Evolutionary conservation across 208 protist genomes (phyloP).

Genomic region (Naegleria gruberi): DNA sequence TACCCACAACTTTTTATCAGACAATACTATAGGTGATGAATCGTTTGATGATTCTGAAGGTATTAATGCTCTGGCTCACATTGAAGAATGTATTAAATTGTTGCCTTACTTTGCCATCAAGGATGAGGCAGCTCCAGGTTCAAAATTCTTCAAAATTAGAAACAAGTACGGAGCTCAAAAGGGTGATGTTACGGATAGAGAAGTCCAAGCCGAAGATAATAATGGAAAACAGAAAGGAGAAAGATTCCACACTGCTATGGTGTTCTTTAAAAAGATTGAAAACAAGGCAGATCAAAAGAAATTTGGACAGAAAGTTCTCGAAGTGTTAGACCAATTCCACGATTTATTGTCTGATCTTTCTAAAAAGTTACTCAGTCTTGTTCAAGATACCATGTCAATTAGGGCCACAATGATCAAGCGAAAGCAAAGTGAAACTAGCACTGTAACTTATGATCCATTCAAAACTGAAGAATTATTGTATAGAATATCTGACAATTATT

Average conservation of each 20-base stretch:
- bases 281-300: background rate
- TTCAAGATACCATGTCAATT: background rate
- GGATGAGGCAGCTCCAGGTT: background rate
- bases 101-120: background rate
- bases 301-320: background rate
- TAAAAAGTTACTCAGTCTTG: background rate
- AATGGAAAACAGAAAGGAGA: background rate
- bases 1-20: background rate
- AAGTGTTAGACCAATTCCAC: background rate
- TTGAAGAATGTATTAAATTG: background rate
- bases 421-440: background rate
- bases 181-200: background rate
- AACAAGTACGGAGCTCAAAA: background rate
- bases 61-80: background rate
- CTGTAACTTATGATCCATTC: background rate
- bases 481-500: background rate
- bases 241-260: background rate
- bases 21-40: background rate
- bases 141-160: background rate
- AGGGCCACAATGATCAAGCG: background rate
- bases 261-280: background rate
- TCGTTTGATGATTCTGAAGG: background rate
- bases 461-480: constrained; percentile 17
- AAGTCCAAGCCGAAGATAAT: background rate
- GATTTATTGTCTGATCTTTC: background rate